Evolutionary conservation across 768 basidiomycete genomes (phyloP).

Genomic region (Fibroporia radiculosa): DNA sequence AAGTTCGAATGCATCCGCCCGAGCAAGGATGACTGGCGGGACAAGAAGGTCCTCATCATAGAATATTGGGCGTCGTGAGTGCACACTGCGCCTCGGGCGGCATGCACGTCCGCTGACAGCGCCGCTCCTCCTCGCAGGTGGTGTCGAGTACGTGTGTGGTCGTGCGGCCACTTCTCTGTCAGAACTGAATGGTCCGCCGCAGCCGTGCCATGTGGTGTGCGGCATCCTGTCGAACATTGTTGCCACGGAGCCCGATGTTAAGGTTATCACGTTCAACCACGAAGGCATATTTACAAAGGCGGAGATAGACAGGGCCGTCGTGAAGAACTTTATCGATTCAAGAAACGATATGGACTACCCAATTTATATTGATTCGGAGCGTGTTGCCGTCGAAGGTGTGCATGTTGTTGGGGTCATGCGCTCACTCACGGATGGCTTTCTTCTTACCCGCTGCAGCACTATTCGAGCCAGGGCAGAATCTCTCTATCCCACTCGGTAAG

Average conservation of each 20-base stretch:
- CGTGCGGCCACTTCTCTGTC: neutral
- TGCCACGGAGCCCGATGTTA: constrained; percentile 15
- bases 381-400: constrained; percentile 21
- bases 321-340: constrained; percentile 18
- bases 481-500: constrained; percentile 23
- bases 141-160: constrained; percentile 17
- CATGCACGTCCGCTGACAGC: neutral
- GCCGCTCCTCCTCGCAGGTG: constrained; percentile 13
- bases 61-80: constrained; percentile 27
- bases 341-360: constrained; percentile 23
- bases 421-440: neutral
- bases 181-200: constrained; percentile 2
- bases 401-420: neutral
- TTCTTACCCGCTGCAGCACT: constrained; percentile 14
- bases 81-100: neutral
- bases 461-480: constrained; percentile 22
- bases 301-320: constrained; percentile 16
- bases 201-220: constrained; percentile 24
- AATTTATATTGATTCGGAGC: constrained; percentile 20
- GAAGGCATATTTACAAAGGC: constrained; percentile 24
- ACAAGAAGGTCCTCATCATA: constrained; percentile 20
- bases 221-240: constrained; percentile 19
- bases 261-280: constrained; percentile 23
- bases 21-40: constrained; percentile 20
- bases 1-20: constrained; percentile 19